Evolutionary conservation across 331 rosid species (phyloP), one percentile per base, ranked within the genome.

Genomic region (Saraca asoca): DNA sequence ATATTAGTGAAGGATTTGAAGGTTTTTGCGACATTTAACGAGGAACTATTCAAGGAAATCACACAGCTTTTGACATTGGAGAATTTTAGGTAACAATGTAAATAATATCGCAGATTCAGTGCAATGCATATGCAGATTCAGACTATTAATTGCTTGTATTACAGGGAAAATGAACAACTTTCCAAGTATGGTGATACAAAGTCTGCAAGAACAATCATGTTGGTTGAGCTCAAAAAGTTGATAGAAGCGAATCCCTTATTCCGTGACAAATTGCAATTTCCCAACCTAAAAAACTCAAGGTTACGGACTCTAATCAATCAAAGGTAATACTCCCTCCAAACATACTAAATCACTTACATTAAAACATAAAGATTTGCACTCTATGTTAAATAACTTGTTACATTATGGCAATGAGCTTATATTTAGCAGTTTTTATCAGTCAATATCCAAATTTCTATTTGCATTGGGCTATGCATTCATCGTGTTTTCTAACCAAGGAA

Each of bases 181-280:
- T 93, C 98, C 12, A 93, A 93, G 79, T 93, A 93, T 69, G 98
- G 98, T 43, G 98, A 93, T 78, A 93, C 97, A 2, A 93, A 93
- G 64, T 93, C 97, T 63, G 98, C 98, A 6, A 71, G 98, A 68
- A 95, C 98, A 54, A 93, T 93, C 67, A 93, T 93, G 98, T 76
- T 90, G 82, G 95, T 90, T 58, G 98, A 93, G 85, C 96, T 93
- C 42, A 93, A 93, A 83, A 93, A 93, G 84, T 85, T 93, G 80
- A 88, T 93, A 17, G 98, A 93, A 80, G 98, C 96, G 3, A 93
- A 93, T 73, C 98, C 98, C 33, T 75, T 93, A 29, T 93, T 93
- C 68, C 96, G 98, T 9, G 98, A 93, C 78, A 93, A 93, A 75
- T 77, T 93, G 84, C 98, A 93, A 61, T 93, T 93, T 70, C 98